Base-by-base conservation (phyloP, 306 rosid species). In the Phaseolus lunatus region DNA sequence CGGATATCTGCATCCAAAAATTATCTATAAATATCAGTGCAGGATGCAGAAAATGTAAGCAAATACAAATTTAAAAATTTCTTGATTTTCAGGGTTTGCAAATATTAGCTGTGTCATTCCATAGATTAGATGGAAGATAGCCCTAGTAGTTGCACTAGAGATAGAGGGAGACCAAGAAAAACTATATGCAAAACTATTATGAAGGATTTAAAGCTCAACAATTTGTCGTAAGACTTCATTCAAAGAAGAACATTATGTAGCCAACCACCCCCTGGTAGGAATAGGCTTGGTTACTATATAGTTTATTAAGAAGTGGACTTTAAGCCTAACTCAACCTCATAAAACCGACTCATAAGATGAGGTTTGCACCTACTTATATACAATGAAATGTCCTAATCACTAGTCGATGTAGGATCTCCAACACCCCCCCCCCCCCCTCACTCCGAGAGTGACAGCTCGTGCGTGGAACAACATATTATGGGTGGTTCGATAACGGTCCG, bases 1-100 rank as follows among this genome's bases (percentile, higher is more conserved):
- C 97, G 1, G 99, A 80, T 84, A 95, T 92, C 99, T 95, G 81
- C 88, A 89, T 33, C 54, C 72, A 69, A 54, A 67, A 29, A 54
- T 59, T n/a, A 45, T 58, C 18, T 24, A 73, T 57, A 58, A 31
- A 78, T 70, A 50, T 57, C n/a, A 31, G 56, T 15, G 41, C 73
- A 76, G 65, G 12, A 68, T 5, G 48, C 73, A 72, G 61, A 50
- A 47, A 72, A 49, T 49, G 58, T 22, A 44, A 53, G 47, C 67
- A 75, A 61, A 61, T 64, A 78, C 44, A 53, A 67, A 48, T 20
- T 67, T 23, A 22, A 70, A 31, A 66, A 49, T 63, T 56, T 53
- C 8, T 57, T 37, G 62, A 71, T 73, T 56, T 57, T 31, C 73
- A 52, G 57, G 26, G 68, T 45, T 70, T 70, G 47, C 64, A 82